Conservation (phyloP, 2,329 filamentous ascomycete species). For the Ophidiomyces ophidiicola region DNA sequence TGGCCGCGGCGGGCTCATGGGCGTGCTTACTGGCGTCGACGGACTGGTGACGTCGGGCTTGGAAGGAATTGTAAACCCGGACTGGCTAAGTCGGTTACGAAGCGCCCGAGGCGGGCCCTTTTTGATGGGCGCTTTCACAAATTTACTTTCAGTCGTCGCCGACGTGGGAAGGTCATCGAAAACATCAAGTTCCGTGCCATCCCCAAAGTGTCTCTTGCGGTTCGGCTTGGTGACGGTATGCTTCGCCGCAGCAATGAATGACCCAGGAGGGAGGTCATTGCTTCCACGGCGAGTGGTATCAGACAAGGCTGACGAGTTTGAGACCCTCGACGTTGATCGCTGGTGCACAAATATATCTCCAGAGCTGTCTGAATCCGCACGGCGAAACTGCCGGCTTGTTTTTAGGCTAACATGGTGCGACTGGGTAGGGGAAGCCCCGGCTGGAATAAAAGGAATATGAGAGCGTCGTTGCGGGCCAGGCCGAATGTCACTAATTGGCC, state of each 20-base stretch:
- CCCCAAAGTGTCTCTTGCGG: conserved; percentile 64
- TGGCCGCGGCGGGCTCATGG: conserved; percentile 42
- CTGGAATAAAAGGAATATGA: conserved; percentile 64
- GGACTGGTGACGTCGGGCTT: conserved; percentile 20
- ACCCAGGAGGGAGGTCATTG: conserved; percentile 39
- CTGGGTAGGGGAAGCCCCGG: conserved; percentile 58
- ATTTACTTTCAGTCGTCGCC: conserved; percentile 65
- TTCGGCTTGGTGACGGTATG: conserved; percentile 63
- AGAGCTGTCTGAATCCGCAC: conserved; percentile 67
- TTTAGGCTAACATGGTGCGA: conserved; percentile 70
- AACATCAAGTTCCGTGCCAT: conserved; percentile 79
- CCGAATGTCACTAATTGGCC: conserved; percentile 31
- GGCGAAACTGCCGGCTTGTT: conserved; percentile 56
- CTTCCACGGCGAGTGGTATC: conserved; percentile 39
- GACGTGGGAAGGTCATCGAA: conserved; percentile 95
- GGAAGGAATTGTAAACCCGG: conserved; percentile 23
- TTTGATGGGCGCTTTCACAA: conserved; percentile 63
- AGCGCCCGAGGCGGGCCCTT: conserved; percentile 55
- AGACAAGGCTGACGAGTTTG: conserved; percentile 30
- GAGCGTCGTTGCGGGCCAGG: conserved; percentile 42
- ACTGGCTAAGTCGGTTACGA: conserved; percentile 38
- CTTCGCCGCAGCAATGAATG: conserved; percentile 46
- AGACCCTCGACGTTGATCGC: conserved; percentile 31
- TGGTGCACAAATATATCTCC: conserved; percentile 37
- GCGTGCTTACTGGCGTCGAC: conserved; percentile 45